Evolutionary conservation across 371 early-diverging fungal species (phyloP).

Genomic region (Antonospora locustae): DNA sequence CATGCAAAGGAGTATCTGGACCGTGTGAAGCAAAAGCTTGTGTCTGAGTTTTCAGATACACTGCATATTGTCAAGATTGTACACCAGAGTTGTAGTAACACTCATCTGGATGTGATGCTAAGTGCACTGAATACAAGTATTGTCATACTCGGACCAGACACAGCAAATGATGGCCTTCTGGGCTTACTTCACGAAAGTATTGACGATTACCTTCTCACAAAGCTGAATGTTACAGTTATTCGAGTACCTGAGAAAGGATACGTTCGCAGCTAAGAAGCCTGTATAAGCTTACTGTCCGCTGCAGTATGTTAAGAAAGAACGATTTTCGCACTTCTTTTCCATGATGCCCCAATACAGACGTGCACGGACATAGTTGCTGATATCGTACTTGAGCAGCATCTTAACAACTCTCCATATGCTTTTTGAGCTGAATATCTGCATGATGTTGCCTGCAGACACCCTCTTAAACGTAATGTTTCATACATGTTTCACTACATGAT

Average conservation of each 20-base stretch:
- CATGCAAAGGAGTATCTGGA: not conserved
- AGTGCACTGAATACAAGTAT: not conserved
- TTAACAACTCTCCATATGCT: too few species aligned
- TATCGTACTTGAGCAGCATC: too few species aligned
- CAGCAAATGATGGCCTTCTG: not conserved
- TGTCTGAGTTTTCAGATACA: not conserved
- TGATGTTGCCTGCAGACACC: too few species aligned
- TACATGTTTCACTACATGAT: too few species aligned
- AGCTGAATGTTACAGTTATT: not conserved
- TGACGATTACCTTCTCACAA: not conserved
- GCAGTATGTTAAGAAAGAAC: too few species aligned
- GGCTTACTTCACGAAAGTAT: not conserved
- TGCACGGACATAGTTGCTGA: too few species aligned
- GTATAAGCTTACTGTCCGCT: too few species aligned
- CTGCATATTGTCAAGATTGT: not conserved
- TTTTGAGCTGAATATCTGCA: too few species aligned
- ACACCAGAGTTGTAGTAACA: not conserved
- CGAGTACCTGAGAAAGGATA: not conserved
- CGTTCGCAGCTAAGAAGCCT: too few species aligned
- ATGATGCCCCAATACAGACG: too few species aligned
- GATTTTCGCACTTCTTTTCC: too few species aligned
- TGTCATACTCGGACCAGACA: constrained; percentile 5
- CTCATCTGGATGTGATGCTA: not conserved
- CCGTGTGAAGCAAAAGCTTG: not conserved
- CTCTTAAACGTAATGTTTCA: too few species aligned